Evolutionary conservation across 495 filamentous ascomycete genomes (phyloP).

Genomic region (Penicillium desertorum): DNA sequence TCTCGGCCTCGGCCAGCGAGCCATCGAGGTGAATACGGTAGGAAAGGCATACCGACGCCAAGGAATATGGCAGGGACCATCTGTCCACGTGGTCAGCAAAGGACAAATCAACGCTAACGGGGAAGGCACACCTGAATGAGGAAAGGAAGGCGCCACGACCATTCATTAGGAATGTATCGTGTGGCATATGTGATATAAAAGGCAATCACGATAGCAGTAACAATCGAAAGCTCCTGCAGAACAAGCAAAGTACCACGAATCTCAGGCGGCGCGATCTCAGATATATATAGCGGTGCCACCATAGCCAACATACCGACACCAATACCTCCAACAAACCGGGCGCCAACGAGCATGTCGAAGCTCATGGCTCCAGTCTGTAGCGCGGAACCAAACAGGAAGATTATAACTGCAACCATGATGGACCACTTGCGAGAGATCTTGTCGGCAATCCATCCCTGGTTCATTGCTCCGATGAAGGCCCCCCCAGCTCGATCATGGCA

Average conservation of each 20-base stretch:
- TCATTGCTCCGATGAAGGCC: conserved; percentile 52
- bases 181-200: conserved; percentile 60
- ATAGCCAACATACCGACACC: conserved; percentile 72
- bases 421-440: conserved; percentile 55
- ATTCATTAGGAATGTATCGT: conserved; percentile 44
- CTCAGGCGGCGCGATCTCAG: conserved; percentile 72
- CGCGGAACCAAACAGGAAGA: conserved; percentile 52
- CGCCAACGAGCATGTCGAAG: conserved; percentile 61
- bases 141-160: conserved; percentile 27
- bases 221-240: conserved; percentile 73
- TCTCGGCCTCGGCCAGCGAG: conserved; percentile 68
- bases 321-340: conserved; percentile 66
- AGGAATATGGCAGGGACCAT: conserved; percentile 68
- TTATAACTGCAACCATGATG: conserved; percentile 50
- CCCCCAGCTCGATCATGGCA: conserved; percentile 58
- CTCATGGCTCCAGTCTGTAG: conserved; percentile 53
- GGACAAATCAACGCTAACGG: conserved; percentile 37
- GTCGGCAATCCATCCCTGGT: conserved; percentile 57
- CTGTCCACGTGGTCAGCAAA: conserved; percentile 69
- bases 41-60: conserved; percentile 65
- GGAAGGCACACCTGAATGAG: conserved; percentile 63
- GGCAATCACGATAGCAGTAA: conserved; percentile 11
- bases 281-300: conserved; percentile 70
- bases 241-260: conserved; percentile 73
- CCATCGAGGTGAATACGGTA: conserved; percentile 75